Base-by-base conservation (phyloP, 2,329 filamentous ascomycete species). In the Stylonectria norvegica region DNA sequence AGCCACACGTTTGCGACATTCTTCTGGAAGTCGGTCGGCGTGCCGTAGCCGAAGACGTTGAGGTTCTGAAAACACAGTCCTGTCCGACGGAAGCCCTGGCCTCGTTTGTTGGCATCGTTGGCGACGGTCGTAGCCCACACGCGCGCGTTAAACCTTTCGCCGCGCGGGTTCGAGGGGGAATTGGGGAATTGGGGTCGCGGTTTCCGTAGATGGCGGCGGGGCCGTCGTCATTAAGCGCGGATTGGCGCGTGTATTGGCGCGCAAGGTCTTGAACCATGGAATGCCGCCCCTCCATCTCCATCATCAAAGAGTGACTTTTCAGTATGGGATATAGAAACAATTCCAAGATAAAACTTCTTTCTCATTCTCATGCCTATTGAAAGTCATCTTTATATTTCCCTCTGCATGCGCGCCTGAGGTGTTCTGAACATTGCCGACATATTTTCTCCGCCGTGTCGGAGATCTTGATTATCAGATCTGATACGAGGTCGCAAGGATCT, bases 31-130 rank as follows among this genome's bases (percentile, higher is more conserved):
- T 86, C 81, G 0, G 81, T 84, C 0, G 76, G 68, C 30, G 73
- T 73, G n/a, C 81, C 81, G 53, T 76, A 85, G n/a, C 82, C 81
- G 53, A 79, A 79, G 5, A 84, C 78, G 45, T 75, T 83, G 36
- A 86, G 65, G 50, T 84, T 74, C 58, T 76, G 73, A 62, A 81
- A 86, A 22, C 73, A 70, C 20, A 86, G 70, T 19, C 83, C 82
- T 0, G 75, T 71, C n/a, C 74, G 76, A 47, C 81, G 75, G 53
- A 76, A 76, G 9, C 63, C 60, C 47, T 68, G 68, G 22, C 75
- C 79, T 43, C 74, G 71, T 40, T 60, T 67, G 25, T 67, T 66
- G 34, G 68, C 64, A 53, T 73, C 62, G 44, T 67, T 66, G 27
- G 77, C 69, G 14, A 81, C 57, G 14, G 74, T 66, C 62, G 75